phyloP scores from a whole-genome alignment of 1,139 yeast genomes.

The Arxiozyma heterogenica region DNA sequence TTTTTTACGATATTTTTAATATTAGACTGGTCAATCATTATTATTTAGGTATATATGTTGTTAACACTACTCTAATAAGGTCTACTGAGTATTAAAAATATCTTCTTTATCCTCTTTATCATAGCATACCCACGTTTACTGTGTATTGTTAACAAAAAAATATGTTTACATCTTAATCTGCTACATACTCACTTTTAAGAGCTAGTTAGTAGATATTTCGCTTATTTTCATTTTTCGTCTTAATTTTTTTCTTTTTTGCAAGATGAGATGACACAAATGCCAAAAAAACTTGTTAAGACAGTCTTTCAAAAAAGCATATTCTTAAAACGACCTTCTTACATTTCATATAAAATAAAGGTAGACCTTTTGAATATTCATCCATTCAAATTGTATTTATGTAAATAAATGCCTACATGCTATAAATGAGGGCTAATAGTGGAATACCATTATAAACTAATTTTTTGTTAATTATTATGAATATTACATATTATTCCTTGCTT shows the following conservation, averaged over 20 bases:
- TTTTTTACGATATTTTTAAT: slow-evolving; percentile 8
- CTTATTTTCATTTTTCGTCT: background rate
- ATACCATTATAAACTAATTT: background rate
- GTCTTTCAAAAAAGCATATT: too few relatives aligned
- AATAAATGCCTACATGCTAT: too few relatives aligned
- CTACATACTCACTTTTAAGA: too few relatives aligned
- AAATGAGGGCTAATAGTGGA: background rate
- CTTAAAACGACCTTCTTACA: too few relatives aligned
- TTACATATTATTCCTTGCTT: background rate
- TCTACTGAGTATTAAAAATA: too few relatives aligned
- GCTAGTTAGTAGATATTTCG: too few relatives aligned
- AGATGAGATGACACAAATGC: background rate
- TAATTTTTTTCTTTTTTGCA: too few relatives aligned
- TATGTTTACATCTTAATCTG: background rate
- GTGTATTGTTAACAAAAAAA: too few relatives aligned
- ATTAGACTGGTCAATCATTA: background rate
- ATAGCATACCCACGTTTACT: background rate
- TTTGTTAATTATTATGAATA: background rate
- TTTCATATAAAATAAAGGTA: too few relatives aligned
- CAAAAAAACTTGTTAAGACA: too few relatives aligned
- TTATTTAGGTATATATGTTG: background rate
- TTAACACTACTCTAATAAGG: background rate
- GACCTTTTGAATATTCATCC: too few relatives aligned
- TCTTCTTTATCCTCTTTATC: background rate
- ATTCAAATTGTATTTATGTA: background rate